Evolutionary conservation across 768 basidiomycete genomes (phyloP).

Genomic region (Candolleomyces eurysporus): DNA sequence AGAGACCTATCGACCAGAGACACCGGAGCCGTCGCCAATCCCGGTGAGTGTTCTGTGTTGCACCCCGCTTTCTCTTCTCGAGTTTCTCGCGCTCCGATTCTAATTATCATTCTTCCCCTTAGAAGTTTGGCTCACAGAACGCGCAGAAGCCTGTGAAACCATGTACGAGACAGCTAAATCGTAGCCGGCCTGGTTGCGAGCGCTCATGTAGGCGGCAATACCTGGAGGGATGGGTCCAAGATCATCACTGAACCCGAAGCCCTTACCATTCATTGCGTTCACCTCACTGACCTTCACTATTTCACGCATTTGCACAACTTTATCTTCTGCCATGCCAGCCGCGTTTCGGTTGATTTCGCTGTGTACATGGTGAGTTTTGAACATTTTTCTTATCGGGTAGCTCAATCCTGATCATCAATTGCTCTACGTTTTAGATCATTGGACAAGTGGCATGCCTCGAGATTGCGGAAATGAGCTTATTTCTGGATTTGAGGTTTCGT

Average conservation of each 20-base stretch:
- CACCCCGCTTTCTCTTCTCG: neutral
- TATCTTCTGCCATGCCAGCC: conserved; percentile 92
- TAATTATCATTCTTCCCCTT: no score
- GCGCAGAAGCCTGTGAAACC: conserved; percentile 78
- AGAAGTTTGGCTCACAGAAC: conserved; percentile 29
- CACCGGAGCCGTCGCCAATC: conserved; percentile 81
- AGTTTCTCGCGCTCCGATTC: no score
- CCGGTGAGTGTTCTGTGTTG: conserved; percentile 48
- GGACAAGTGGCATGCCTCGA: conserved; percentile 81
- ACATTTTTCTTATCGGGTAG: no score
- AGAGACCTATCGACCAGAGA: conserved; percentile 63
- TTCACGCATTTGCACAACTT: conserved; percentile 81
- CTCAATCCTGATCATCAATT: no score
- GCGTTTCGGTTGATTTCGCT: conserved; percentile 67
- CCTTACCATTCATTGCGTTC: conserved; percentile 85
- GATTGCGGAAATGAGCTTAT: conserved; percentile 88
- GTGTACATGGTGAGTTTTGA: conserved; percentile 39
- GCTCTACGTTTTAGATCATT: conserved; percentile 49
- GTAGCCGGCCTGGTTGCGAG: conserved; percentile 77
- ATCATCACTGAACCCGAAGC: conserved; percentile 88
- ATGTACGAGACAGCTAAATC: conserved; percentile 80
- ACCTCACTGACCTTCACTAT: conserved; percentile 76
- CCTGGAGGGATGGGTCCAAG: neutral
- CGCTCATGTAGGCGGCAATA: conserved; percentile 23
- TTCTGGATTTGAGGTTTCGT: conserved; percentile 83